Percentiles rank a stretch among this genome's conserved stretches.
These are phyloP conservation scores for Populus euphratica DNA, from an alignment of 345 rosid species.

Conservation along the genomic window DNA sequence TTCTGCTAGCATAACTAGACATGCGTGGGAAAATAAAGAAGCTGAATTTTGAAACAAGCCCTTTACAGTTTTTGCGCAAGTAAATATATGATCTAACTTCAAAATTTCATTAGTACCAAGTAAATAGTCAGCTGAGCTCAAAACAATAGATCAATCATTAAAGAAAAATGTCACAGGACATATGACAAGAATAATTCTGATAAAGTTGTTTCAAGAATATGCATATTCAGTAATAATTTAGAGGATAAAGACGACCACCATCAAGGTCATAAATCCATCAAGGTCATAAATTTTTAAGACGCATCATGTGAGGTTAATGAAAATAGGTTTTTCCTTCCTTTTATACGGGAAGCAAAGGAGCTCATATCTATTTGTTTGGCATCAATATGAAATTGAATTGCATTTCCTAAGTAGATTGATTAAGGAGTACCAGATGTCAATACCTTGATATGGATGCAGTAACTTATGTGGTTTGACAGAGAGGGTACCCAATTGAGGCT, in stretches of 20 bases:
- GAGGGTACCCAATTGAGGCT: conserved; percentile 51
- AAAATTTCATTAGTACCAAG: not conserved
- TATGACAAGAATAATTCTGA: not conserved
- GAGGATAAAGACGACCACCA: not conserved
- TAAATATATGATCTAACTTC: not conserved
- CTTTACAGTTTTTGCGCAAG: not conserved
- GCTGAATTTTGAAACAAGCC: not conserved
- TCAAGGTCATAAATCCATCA: not conserved
- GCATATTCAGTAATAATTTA: not conserved
- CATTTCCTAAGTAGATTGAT: not conserved
- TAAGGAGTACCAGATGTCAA: conserved; percentile 1
- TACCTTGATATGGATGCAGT: conserved; percentile 33
- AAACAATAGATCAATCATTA: not conserved
- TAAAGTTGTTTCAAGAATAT: not conserved
- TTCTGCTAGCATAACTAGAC: not conserved
- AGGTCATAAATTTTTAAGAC: not conserved
- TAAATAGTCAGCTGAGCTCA: not conserved
- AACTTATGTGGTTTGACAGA: conserved; percentile 20
- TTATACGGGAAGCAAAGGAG: not conserved
- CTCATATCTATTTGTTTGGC: not conserved
- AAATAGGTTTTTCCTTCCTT: not conserved
- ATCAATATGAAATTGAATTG: not conserved
- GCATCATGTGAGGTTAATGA: not conserved
- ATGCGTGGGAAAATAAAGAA: not conserved
- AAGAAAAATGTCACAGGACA: not conserved